These are phyloP conservation scores for Fusarium praegraminearum DNA, from an alignment of 2,329 filamentous ascomycete species.

Conservation along the genomic window DNA sequence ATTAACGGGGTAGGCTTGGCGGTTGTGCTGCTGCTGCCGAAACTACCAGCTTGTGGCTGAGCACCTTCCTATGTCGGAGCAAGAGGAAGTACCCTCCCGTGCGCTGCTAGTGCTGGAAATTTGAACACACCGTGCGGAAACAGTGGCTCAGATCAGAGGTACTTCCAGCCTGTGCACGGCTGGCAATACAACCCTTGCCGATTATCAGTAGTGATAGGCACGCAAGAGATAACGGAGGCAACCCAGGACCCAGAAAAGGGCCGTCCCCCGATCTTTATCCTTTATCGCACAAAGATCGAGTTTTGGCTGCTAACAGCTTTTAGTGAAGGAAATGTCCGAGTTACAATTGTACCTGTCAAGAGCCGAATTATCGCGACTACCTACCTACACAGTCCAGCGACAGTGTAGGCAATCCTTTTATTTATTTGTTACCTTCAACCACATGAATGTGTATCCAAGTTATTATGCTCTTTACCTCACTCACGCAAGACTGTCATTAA, in stretches of 20 bases:
- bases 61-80: not conserved
- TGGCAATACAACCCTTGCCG: conserved; percentile 15
- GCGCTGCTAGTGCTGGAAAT: conserved; percentile 3
- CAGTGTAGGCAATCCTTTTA: no score
- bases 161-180: conserved; percentile 18
- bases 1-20: not conserved
- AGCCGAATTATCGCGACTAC: conserved; percentile 3
- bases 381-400: no score
- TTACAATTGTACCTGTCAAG: not conserved
- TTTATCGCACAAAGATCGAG: conserved; percentile 13
- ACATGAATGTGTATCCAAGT: no score
- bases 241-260: conserved; percentile 19
- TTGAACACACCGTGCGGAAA: conserved; percentile 22
- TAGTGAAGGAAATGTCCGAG: conserved; percentile 42
- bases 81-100: conserved; percentile 14
- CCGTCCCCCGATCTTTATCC: conserved; percentile 18
- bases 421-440: no score
- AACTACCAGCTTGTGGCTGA: conserved; percentile 13
- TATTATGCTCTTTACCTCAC: no score
- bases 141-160: not conserved
- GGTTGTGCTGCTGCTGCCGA: not conserved
- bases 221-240: conserved; percentile 25
- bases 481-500: no score
- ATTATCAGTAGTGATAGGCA: conserved; percentile 22
- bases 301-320: conserved; percentile 48